Conservation (phyloP, 495 filamentous ascomycete genomes). For the Penicillium bialowiezense region DNA sequence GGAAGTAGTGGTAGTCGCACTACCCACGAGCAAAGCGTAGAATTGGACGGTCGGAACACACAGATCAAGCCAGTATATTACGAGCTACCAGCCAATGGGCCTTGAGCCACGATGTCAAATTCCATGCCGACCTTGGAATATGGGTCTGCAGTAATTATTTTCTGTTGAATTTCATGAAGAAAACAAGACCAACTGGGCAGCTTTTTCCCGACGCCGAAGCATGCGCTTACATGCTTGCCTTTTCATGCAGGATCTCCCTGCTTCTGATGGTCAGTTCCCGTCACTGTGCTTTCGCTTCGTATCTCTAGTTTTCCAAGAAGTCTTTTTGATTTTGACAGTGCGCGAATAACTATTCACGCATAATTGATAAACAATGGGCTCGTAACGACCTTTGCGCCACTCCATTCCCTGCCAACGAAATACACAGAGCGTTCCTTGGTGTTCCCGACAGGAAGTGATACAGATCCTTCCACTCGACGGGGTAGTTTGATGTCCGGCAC, state of each 20-base stretch:
- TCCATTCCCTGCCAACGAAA: constrained; percentile 15
- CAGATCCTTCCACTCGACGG: constrained; percentile 13
- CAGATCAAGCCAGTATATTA: constrained; percentile 19
- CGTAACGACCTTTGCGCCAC: constrained; percentile 10
- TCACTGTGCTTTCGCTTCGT: no score
- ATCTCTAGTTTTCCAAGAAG: no score
- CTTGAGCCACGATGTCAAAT: background rate
- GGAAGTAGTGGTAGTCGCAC: constrained; percentile 8
- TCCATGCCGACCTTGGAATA: no score
- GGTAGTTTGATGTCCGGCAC: constrained; percentile 17
- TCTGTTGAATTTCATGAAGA: no score
- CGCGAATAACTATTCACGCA: no score
- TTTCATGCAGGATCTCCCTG: no score
- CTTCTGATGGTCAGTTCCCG: no score
- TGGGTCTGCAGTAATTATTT: no score
- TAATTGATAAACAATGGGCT: constrained; percentile 15
- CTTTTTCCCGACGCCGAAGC: no score
- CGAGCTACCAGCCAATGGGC: constrained; percentile 7
- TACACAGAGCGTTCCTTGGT: constrained; percentile 9
- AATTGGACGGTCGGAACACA: constrained; percentile 13
- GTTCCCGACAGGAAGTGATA: background rate
- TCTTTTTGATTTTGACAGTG: no score
- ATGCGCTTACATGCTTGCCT: no score
- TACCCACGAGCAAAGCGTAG: constrained; percentile 10
- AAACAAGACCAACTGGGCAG: no score